Percentiles rank a stretch among this genome's conserved stretches.
Evolutionary conservation across 2,329 filamentous ascomycete species (phyloP).

Genomic region (Cytospora leucostoma): DNA sequence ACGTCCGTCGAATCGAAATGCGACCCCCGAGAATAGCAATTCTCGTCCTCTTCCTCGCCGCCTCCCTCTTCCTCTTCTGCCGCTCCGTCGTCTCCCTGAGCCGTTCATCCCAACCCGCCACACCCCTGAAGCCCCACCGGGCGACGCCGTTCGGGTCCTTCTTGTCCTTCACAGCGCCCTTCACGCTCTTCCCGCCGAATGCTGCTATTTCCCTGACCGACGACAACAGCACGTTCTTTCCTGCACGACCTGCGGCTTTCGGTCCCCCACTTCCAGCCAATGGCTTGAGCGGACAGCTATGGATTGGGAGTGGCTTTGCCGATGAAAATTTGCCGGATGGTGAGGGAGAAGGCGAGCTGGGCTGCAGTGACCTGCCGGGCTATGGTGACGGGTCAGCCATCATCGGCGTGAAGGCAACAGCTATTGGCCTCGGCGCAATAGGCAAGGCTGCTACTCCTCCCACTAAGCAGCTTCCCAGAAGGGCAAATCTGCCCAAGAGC

Average conservation of each 20-base stretch:
- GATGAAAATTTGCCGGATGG: constrained; percentile 71
- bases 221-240: constrained; percentile 96
- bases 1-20: constrained; percentile 41
- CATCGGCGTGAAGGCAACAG: constrained; percentile 42
- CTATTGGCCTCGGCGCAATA: constrained; percentile 44
- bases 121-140: constrained; percentile 33
- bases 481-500: constrained; percentile 37
- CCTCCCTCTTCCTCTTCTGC: constrained; percentile 57
- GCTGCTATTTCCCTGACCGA: constrained; percentile 95
- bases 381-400: constrained; percentile 66
- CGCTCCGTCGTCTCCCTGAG: constrained; percentile 50
- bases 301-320: constrained; percentile 90
- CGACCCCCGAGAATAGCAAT: constrained; percentile 57
- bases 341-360: constrained; percentile 77
- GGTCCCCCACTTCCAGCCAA: constrained; percentile 74
- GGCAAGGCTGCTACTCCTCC: constrained; percentile 34
- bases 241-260: constrained; percentile 90
- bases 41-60: constrained; percentile 54
- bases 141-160: constrained; percentile 52
- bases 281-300: constrained; percentile 85
- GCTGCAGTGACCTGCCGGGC: constrained; percentile 90
- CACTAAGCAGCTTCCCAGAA: constrained; percentile 40
- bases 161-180: constrained; percentile 73
- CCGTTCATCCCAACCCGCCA: constrained; percentile 30
- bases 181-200: constrained; percentile 90